phyloP scores from a whole-genome alignment of 2,329 filamentous ascomycete genomes.

The Hypoxylon sp. region DNA sequence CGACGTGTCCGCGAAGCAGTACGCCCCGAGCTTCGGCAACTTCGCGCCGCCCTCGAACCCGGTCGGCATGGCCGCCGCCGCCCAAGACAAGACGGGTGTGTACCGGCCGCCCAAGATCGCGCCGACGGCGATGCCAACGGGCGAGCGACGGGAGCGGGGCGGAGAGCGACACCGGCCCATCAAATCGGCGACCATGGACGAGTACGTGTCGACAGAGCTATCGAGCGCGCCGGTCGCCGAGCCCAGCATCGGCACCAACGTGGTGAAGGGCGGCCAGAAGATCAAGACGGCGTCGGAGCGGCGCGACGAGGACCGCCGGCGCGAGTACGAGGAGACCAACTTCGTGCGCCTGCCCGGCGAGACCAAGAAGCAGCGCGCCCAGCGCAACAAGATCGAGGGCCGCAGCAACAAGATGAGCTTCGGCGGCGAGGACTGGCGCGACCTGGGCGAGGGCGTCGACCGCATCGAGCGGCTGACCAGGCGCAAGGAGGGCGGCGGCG shows the following conservation, averaged over 20 bases:
- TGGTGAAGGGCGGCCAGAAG: conserved; percentile 78
- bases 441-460: conserved; percentile 84
- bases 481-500: conserved; percentile 65
- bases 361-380: conserved; percentile 84
- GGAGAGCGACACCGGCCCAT: conserved; percentile 68
- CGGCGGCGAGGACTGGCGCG: conserved; percentile 93
- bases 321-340: conserved; percentile 90
- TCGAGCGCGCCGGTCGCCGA: conserved; percentile 82
- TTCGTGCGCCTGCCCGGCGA: conserved; percentile 85
- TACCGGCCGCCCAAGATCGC: conserved; percentile 91
- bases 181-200: conserved; percentile 87
- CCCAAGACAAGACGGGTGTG: conserved; percentile 68
- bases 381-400: conserved; percentile 63
- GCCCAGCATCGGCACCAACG: conserved; percentile 91
- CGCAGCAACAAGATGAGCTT: conserved; percentile 68
- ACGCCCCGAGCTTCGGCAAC: conserved; percentile 49
- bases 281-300: conserved; percentile 80
- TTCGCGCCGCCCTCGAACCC: conserved; percentile 49
- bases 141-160: conserved; percentile 67
- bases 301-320: conserved; percentile 78
- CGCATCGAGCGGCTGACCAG: conserved; percentile 84
- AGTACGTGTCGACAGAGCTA: conserved; percentile 87
- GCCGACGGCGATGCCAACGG: conserved; percentile 81
- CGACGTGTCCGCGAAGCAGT: conserved; percentile 45
- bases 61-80: conserved; percentile 44